Evolutionary conservation across 768 basidiomycete genomes (phyloP).

Genomic region (Rhizopogon roseolus): DNA sequence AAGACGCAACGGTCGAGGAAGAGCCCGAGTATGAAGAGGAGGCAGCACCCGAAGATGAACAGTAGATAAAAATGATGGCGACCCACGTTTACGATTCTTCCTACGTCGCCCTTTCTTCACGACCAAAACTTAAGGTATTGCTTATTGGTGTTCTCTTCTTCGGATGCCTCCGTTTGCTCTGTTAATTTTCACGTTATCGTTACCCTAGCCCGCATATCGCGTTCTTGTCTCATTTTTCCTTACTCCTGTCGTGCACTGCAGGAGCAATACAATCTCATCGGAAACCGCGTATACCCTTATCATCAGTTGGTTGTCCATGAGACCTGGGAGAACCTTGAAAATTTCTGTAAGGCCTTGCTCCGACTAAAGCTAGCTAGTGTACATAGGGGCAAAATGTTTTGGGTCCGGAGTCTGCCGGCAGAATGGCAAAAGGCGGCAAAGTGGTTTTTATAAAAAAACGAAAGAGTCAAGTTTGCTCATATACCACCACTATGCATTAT

Average conservation of each 20-base stretch:
- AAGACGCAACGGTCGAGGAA: conserved; percentile 90
- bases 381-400: too few relatives aligned
- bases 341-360: background rate
- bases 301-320: background rate
- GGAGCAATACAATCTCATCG: conserved; percentile 7
- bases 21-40: conserved; percentile 91
- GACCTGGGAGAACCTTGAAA: background rate
- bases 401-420: too few relatives aligned
- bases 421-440: too few relatives aligned
- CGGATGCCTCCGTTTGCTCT: conserved; percentile 18
- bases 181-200: conserved; percentile 26
- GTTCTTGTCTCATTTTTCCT: conserved; percentile 9
- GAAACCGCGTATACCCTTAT: conserved; percentile 7
- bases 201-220: conserved; percentile 25
- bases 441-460: too few relatives aligned
- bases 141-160: conserved; percentile 27
- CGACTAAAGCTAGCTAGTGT: too few relatives aligned
- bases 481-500: too few relatives aligned
- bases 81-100: conserved; percentile 11
- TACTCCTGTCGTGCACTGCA: conserved; percentile 5
- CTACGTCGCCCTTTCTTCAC: conserved; percentile 14
- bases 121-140: conserved; percentile 32
- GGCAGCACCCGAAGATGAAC: conserved; percentile 53
- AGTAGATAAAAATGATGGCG: conserved; percentile 29
- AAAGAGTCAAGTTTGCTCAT: too few relatives aligned